Base-by-base conservation (phyloP, 148 eudicot species). In the Pharnaceum exiguum region DNA sequence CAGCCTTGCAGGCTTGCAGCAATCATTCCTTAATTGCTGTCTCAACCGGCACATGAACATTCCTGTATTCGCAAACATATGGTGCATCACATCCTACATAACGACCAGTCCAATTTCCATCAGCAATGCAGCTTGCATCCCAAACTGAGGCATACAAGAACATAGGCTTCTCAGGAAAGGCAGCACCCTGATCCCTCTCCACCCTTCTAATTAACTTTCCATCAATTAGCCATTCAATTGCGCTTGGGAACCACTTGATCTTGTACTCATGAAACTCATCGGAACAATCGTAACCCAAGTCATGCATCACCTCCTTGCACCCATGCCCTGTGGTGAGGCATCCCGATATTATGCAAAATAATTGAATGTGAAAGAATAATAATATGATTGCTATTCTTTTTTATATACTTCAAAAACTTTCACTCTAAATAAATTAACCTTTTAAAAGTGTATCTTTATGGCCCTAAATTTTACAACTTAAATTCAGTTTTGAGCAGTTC, bases 201-300 rank as follows among this genome's bases (percentile, higher is more conserved):
- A 30, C 72, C 21, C 51, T 60, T 15, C 72, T 60, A 39, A 68
- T 52, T 18, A 31, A 10, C 22, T 58, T 59, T 31, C 64, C 57
- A 32, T 67, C 71, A 21, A 67, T 59, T 11, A 71, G 32, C 75
- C 75, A 71, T 51, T 71, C 75, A 2, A 71, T 71, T 44, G 3
- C 24, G 7, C 29, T 50, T 5, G 75, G 75, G 56, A 35, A 19
- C 75, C 75, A 71, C 45, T 52, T 71, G 45, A 71, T 71, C 26
- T 44, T 15, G 44, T 71, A 71, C 70, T 71, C 75, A 37, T 71
- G 75, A 33, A 65, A 71, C n/a, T 60, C 75, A 52, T 71, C 75
- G 2, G 75, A 71, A 27, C 60, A 58, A 7, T 71, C 66, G 18
- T 64, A 71, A 3, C 75, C 75, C 51, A 71, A 25, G 36, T 51